These are phyloP conservation scores for Ustulina deusta DNA, from an alignment of 2,329 filamentous ascomycete species.

Conservation along the genomic window DNA sequence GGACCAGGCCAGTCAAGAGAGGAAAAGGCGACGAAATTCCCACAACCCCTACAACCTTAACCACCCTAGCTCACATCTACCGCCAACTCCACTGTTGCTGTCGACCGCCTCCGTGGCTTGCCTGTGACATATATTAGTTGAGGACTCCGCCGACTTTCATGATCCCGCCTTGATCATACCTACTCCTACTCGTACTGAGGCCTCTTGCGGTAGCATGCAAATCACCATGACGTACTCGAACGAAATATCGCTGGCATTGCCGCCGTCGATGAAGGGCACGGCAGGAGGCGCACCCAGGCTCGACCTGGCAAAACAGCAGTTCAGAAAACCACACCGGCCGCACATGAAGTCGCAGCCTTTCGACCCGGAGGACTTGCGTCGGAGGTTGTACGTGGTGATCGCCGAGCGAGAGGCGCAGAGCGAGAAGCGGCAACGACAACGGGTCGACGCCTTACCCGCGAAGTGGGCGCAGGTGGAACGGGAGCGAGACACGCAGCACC, in stretches of 20 bases:
- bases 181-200: neutral
- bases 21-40: constrained; percentile 29
- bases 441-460: constrained; percentile 43
- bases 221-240: constrained; percentile 37
- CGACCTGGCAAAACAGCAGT: constrained; percentile 20
- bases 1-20: constrained; percentile 31
- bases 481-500: constrained; percentile 31
- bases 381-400: constrained; percentile 64
- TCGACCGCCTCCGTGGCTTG: constrained; percentile 16
- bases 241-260: constrained; percentile 25
- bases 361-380: constrained; percentile 67
- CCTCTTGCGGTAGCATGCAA: constrained; percentile 26
- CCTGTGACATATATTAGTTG: constrained; percentile 23
- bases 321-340: constrained; percentile 31
- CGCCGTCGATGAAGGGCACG: constrained; percentile 21
- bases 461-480: constrained; percentile 34
- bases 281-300: constrained; percentile 29
- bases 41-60: constrained; percentile 33
- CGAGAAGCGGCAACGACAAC: constrained; percentile 52
- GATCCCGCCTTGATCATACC: constrained; percentile 12
- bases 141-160: constrained; percentile 18
- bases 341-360: constrained; percentile 54
- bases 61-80: constrained; percentile 31
- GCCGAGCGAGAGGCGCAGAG: constrained; percentile 61
- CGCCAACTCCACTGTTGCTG: constrained; percentile 28